Conservation (phyloP, 2,329 filamentous ascomycete species). For the Lecanicillium sp. region DNA sequence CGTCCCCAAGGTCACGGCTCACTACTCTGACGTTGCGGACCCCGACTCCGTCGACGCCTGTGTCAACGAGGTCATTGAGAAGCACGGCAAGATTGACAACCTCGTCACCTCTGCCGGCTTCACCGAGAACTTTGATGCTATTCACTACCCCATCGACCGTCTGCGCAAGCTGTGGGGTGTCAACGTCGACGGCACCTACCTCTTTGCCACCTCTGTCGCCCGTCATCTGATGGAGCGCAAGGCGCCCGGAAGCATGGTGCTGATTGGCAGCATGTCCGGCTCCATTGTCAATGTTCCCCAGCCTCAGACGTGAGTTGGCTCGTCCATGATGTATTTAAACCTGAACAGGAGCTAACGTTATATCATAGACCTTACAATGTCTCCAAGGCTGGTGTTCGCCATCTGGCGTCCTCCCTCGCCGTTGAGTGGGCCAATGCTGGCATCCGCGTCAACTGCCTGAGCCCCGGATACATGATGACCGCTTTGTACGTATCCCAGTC, state of each 20-base stretch:
- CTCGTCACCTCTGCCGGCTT: constrained; percentile 96
- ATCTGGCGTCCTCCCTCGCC: constrained; percentile 79
- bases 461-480: constrained; percentile 93
- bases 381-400: constrained; percentile 85
- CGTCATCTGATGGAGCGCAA: constrained; percentile 83
- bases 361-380: constrained; percentile 75
- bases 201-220: constrained; percentile 78
- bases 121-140: constrained; percentile 90
- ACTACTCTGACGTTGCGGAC: constrained; percentile 82
- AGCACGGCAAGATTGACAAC: constrained; percentile 79
- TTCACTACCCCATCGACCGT: constrained; percentile 83
- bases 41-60: constrained; percentile 71
- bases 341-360: no score
- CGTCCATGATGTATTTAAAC: no score
- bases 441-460: constrained; percentile 93
- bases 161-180: constrained; percentile 92
- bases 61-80: constrained; percentile 51
- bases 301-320: constrained; percentile 70
- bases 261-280: constrained; percentile 94
- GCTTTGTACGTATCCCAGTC: constrained; percentile 66
- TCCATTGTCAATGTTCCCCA: constrained; percentile 93
- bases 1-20: constrained; percentile 77
- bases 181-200: constrained; percentile 87
- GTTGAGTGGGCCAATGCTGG: constrained; percentile 88
- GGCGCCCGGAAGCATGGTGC: constrained; percentile 76